Percentiles rank a stretch among this genome's conserved stretches.
Conservation (phyloP, 1,284 basidiomycete genomes). For the Cerioporus squamosus region DNA sequence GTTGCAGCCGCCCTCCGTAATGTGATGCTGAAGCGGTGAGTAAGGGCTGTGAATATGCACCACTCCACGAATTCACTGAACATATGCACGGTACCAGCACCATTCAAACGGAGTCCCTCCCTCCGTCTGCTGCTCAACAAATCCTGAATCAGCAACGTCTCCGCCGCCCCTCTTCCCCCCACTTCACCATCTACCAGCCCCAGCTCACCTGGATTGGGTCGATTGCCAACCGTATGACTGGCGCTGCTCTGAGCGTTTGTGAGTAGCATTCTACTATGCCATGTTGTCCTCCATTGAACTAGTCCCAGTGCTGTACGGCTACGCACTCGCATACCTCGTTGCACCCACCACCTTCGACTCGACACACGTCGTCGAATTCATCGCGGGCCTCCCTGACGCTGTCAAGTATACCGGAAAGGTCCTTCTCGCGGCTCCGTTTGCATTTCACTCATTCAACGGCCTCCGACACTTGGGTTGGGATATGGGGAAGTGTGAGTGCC, state of each 20-base stretch:
- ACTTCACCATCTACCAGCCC: constrained; percentile 96
- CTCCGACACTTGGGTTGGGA: constrained; percentile 95
- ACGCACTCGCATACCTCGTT: constrained; percentile 86
- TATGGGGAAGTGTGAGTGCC: constrained; percentile 79
- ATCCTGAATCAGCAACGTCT: constrained; percentile 90
- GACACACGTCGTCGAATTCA: constrained; percentile 75
- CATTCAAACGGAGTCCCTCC: constrained; percentile 68
- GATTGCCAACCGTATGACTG: constrained; percentile 87
- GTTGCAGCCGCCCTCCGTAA: constrained; percentile 41
- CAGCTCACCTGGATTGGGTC: constrained; percentile 91
- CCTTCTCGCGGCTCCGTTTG: constrained; percentile 81
- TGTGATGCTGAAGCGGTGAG: constrained; percentile 52
- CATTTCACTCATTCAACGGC: constrained; percentile 92
- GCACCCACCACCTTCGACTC: constrained; percentile 84
- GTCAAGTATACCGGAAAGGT: constrained; percentile 80
- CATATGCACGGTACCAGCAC: too few species aligned
- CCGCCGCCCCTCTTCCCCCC: constrained; percentile 86
- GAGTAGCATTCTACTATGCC: constrained; percentile 41
- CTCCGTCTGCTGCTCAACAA: constrained; percentile 59
- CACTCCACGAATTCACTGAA: too few species aligned
- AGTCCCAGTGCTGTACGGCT: constrained; percentile 85
- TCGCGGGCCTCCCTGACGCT: constrained; percentile 69
- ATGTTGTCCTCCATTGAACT: neutral
- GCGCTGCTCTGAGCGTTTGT: constrained; percentile 80
- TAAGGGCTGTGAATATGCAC: neutral